phyloP scores from a whole-genome alignment of 2,329 filamentous ascomycete species.

The Diaporthe humulicola region DNA sequence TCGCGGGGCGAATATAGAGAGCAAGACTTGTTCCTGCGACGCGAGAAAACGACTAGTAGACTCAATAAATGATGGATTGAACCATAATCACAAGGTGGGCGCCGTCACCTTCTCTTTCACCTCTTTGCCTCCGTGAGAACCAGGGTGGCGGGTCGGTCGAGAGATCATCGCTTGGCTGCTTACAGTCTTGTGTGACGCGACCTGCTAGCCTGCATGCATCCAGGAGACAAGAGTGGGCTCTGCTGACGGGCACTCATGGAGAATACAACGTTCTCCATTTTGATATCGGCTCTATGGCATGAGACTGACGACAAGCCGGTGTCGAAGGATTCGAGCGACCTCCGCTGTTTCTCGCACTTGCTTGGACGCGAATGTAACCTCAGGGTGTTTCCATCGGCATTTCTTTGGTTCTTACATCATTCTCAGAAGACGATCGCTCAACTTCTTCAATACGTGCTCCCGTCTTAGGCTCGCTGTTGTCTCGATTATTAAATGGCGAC shows the following conservation, averaged over 20 bases:
- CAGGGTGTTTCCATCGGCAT: background rate
- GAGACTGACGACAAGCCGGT: slow-evolving; percentile 10
- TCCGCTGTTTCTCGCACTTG: background rate
- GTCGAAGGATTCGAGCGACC: background rate
- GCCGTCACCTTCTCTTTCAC: background rate
- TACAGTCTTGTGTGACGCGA: slow-evolving; percentile 11
- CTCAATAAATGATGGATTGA: background rate
- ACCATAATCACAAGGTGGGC: background rate
- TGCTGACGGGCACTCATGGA: slow-evolving; percentile 10
- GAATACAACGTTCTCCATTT: slow-evolving; percentile 20
- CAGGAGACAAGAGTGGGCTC: slow-evolving; percentile 22
- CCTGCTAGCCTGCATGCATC: slow-evolving; percentile 13
- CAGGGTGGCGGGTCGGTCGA: background rate
- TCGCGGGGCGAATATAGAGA: background rate
- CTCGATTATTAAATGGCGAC: too few relatives aligned
- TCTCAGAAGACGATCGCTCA: background rate
- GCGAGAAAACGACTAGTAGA: background rate
- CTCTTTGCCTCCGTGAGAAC: background rate
- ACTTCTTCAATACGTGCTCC: background rate
- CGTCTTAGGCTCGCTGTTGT: background rate
- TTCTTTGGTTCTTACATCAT: background rate
- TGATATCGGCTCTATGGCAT: slow-evolving; percentile 2
- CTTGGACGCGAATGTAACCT: slow-evolving; percentile 6
- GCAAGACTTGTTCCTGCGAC: background rate
- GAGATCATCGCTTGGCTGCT: slow-evolving; percentile 21